Base-by-base conservation (phyloP, 1,284 basidiomycete genomes). In the Golubevia pallescens region DNA sequence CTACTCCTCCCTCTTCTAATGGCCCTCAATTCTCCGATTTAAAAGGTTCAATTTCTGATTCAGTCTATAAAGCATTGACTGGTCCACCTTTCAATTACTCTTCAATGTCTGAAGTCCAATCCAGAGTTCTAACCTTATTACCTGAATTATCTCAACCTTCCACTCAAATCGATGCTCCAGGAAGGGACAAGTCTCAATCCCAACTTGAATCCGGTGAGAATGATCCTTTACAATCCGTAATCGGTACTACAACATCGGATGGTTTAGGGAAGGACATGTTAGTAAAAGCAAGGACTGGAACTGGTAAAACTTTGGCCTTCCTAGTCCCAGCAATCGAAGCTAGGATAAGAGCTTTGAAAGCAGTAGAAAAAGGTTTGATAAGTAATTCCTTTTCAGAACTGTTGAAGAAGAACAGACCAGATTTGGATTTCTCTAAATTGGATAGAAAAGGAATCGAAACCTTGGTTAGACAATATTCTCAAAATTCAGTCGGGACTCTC, bases 51-150 rank as follows among this genome's bases (percentile, higher is more conserved):
- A n/a, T n/a, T n/a, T n/a, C n/a, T n/a, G n/a, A n/a, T n/a, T n/a
- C 62, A 19, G 70, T 82, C 14, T 78, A 73, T 58, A 75, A 79
- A 56, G 83, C 86, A 6, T 68, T 86, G 55, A 80, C 77, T 51
- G 67, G 86, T 58, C 87, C 87, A 48, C 93, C 93, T 0, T 93
- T 95, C 88, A 87, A 89, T 21, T 90, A 94, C 70, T 88, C 86
- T 13, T 87, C 88, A 61, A 95, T 97, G 93, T 92, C 92, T 1
- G 86, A 90, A 10, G 95, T 98, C 0, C 96, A 98, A 86, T 89
- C 90, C 20, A 89, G 90, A 60, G 93, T 98, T 4, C 88, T 95
- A 1, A 75, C 80, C 56, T 81, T 88, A 57, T 87, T 90, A 66
- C 89, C 90, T 86, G 71, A 87, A n/a, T 70, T 90, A 10, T n/a